These are phyloP conservation scores for Arctostaphylos glauca DNA, from an alignment of 148 eudicot genomes.

Conservation along the genomic window DNA sequence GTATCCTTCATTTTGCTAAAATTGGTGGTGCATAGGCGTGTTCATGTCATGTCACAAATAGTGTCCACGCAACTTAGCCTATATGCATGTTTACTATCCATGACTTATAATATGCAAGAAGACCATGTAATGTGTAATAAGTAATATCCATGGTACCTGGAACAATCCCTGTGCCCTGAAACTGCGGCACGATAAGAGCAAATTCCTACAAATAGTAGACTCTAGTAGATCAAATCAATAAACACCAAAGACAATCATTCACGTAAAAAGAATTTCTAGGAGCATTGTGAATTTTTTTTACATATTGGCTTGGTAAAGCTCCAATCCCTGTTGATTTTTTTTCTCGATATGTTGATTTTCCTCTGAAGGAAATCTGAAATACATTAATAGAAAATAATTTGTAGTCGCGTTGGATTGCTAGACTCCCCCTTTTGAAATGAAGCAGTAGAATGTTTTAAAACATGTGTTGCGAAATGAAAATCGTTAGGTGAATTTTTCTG, in stretches of 20 bases:
- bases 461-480: not conserved
- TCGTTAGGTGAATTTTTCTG: not conserved
- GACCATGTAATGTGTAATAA: no score
- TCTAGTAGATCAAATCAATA: no score
- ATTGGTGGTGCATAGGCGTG: not conserved
- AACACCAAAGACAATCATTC: no score
- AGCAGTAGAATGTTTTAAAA: not conserved
- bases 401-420: no score
- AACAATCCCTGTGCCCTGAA: no score
- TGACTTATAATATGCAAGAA: not conserved
- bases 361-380: not conserved
- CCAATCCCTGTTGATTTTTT: not conserved
- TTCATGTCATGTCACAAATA: not conserved
- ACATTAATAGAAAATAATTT: not conserved
- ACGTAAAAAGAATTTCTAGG: no score
- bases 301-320: no score
- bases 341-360: not conserved
- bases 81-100: not conserved
- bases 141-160: no score
- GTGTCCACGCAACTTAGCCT: not conserved
- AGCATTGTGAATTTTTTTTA: no score
- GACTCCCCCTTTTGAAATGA: not conserved
- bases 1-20: not conserved
- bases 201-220: no score
- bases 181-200: no score